Base-by-base conservation (phyloP, 192 early-diverging fungal genomes). In the Podila epigama region DNA sequence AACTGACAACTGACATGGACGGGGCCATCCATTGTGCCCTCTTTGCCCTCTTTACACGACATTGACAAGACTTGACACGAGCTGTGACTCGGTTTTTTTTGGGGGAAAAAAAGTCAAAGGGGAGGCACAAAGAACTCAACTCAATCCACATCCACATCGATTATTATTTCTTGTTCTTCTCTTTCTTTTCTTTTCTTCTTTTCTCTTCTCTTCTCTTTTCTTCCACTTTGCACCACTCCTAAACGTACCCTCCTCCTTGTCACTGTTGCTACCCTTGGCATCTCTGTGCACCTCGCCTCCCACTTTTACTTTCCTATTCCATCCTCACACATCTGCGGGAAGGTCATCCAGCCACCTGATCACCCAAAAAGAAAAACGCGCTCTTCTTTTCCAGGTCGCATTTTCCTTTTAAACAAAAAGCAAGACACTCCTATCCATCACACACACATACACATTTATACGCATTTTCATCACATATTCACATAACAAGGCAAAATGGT, bases 401-500 rank as follows among this genome's bases (percentile, higher is more conserved):
- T n/a, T n/a, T n/a, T n/a, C n/a, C n/a, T n/a, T n/a, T n/a, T n/a
- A n/a, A n/a, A n/a, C n/a, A n/a, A n/a, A n/a, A n/a, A n/a, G n/a
- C n/a, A n/a, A n/a, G n/a, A n/a, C n/a, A n/a, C 29, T 4, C 29
- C 20, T 32, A 54, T 33, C 15, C 25, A 2, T 31, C 51, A 10
- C 25, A 28, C 20, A 7, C 28, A 2, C 52, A 54, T 28, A 48
- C 44, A 20, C 20, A 48, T 2, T 25, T 29, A 25, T 20, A 27
- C 51, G 9, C 16, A 11, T 53, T 53, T 53, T 27, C 51, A 48
- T 54, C 52, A 54, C 29, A 31, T 25, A 27, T n/a, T 5, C 48
- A 51, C 8, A 7, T 9, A 8, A 16, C 67, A 68, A 63, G 66
- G 58, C 25, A 61, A 36, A 39, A 39, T 59, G 37, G 51, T 58